These are phyloP conservation scores for Scenedesmus sp. DNA, from an alignment of 163 green algal genomes.

Conservation along the genomic window DNA sequence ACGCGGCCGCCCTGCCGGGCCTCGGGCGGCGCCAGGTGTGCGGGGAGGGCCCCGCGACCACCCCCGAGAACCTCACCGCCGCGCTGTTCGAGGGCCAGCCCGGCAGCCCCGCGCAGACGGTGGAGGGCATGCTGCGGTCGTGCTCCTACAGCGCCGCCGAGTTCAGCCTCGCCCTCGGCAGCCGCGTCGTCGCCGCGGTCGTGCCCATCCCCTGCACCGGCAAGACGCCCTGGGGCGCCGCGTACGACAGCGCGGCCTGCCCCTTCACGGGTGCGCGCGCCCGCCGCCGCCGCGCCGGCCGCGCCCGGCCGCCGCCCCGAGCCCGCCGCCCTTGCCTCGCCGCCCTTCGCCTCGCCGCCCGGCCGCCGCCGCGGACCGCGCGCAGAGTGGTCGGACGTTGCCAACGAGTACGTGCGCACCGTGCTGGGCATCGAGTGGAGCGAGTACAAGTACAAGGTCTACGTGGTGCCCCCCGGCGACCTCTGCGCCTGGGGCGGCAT, in stretches of 20 bases:
- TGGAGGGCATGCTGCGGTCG: constrained; percentile 33
- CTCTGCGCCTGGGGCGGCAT: constrained; percentile 46
- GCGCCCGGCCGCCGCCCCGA: too few relatives aligned
- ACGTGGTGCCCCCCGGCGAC: constrained; percentile 15
- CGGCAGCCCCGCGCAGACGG: constrained; percentile 27
- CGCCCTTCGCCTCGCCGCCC: background rate
- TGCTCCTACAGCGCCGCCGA: constrained; percentile 43
- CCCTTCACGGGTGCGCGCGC: constrained; percentile 30
- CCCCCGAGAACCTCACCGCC: constrained; percentile 20
- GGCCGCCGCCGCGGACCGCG: background rate
- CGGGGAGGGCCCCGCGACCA: constrained; percentile 28
- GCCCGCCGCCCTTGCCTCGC: too few relatives aligned
- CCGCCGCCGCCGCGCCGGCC: too few relatives aligned
- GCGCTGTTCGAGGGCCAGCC: constrained; percentile 30
- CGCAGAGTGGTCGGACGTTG: constrained; percentile 44
- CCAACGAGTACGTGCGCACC: constrained; percentile 30
- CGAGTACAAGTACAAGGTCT: constrained; percentile 35
- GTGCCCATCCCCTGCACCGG: constrained; percentile 47
- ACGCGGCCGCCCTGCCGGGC: too few relatives aligned
- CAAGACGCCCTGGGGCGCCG: background rate
- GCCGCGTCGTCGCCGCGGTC: constrained; percentile 22
- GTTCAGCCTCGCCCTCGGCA: constrained; percentile 31
- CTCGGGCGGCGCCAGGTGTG: too few relatives aligned
- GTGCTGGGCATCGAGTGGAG: constrained; percentile 6
- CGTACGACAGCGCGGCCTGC: constrained; percentile 34